Evolutionary conservation across 2,329 filamentous ascomycete species (phyloP).

Genomic region (Tolypocladium amazonense): DNA sequence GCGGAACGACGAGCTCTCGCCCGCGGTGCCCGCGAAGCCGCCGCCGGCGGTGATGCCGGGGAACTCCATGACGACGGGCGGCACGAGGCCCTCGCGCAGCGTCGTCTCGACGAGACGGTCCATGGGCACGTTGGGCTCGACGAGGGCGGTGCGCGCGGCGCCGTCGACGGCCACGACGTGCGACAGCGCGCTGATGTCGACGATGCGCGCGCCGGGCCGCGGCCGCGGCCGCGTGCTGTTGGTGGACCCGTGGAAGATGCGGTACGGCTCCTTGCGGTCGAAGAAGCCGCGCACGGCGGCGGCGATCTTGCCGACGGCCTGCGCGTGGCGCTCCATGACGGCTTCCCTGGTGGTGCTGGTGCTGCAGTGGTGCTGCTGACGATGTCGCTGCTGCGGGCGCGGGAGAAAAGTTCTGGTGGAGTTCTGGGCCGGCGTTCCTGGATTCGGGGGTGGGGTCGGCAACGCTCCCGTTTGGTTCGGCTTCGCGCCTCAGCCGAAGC

Average conservation of each 20-base stretch:
- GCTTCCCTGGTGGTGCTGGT: neutral
- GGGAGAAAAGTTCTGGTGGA: neutral
- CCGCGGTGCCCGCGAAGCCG: conserved; percentile 59
- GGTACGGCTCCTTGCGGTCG: conserved; percentile 46
- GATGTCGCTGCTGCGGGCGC: neutral
- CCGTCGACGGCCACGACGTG: conserved; percentile 55
- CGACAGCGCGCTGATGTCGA: conserved; percentile 56
- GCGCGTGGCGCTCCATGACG: conserved; percentile 38
- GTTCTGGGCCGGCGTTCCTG: neutral
- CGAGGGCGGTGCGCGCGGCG: conserved; percentile 45
- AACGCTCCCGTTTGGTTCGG: neutral
- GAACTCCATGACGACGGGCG: conserved; percentile 67
- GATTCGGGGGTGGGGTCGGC: neutral
- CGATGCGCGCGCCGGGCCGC: conserved; percentile 15
- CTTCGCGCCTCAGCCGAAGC: neutral
- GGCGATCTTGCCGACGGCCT: conserved; percentile 36
- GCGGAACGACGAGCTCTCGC: conserved; percentile 59
- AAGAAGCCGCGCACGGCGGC: conserved; percentile 36
- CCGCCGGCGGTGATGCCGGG: conserved; percentile 66
- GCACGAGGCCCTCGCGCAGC: conserved; percentile 53
- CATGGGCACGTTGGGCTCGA: conserved; percentile 70
- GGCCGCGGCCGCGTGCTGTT: conserved; percentile 55
- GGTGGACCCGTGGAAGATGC: conserved; percentile 68
- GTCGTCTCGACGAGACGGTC: conserved; percentile 57
- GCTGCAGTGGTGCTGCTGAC: neutral